Conservation (phyloP, 2,329 filamentous ascomycete species). For the Pezicula rhizophila region DNA sequence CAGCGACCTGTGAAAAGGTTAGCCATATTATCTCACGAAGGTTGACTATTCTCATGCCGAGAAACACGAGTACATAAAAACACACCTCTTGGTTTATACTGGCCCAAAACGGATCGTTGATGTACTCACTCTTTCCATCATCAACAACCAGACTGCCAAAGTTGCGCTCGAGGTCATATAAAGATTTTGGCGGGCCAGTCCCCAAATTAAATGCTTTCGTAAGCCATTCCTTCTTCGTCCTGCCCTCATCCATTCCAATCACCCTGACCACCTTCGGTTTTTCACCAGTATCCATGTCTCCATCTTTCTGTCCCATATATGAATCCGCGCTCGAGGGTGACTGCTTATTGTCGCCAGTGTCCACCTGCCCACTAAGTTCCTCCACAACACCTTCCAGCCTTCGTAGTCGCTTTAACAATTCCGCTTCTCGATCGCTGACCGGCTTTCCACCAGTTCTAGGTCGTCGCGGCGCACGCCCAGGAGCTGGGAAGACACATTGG, state of each 20-base stretch:
- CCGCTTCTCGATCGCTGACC: conserved; percentile 56
- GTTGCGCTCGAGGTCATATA: conserved; percentile 36
- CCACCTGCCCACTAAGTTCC: conserved; percentile 57
- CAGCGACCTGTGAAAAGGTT: conserved; percentile 13
- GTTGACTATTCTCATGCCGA: too few relatives aligned
- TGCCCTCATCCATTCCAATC: conserved; percentile 23
- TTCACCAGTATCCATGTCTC: conserved; percentile 10
- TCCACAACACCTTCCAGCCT: conserved; percentile 73
- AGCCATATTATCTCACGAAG: neutral
- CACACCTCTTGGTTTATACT: conserved; percentile 67
- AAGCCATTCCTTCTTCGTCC: conserved; percentile 21
- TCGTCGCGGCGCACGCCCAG: conserved; percentile 65
- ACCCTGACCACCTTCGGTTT: conserved; percentile 14
- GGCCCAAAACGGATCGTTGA: conserved; percentile 71
- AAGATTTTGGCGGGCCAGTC: conserved; percentile 18
- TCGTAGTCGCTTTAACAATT: conserved; percentile 65
- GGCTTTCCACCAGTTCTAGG: conserved; percentile 56
- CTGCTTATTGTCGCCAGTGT: conserved; percentile 21
- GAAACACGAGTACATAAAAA: neutral
- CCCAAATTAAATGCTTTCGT: conserved; percentile 16
- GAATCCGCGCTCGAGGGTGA: conserved; percentile 21
- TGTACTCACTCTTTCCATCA: conserved; percentile 62
- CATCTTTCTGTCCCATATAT: conserved; percentile 10
- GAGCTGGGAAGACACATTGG: conserved; percentile 68
- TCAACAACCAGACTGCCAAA: conserved; percentile 64